These are phyloP conservation scores for Pythium insidiosum DNA, from an alignment of 352 stramenopile species.

Conservation along the genomic window DNA sequence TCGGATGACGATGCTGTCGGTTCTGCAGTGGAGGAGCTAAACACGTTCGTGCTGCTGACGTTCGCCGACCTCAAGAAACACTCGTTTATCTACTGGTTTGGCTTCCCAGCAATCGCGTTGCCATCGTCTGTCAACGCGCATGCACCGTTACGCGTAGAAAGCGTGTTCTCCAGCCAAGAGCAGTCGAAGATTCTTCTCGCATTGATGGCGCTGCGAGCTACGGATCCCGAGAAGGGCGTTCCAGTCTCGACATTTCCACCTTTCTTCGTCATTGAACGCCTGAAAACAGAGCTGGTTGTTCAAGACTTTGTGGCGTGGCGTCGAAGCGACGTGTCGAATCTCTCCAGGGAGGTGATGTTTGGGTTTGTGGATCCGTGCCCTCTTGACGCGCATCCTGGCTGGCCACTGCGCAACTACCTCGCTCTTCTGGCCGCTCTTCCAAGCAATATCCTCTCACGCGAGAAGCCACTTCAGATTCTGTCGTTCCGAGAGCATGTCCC, in stretches of 20 bases:
- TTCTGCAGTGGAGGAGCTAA: constrained; percentile 41
- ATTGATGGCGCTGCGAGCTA: constrained; percentile 32
- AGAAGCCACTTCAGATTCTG: constrained; percentile 32
- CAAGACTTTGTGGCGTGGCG: constrained; percentile 9
- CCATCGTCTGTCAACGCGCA: constrained; percentile 25
- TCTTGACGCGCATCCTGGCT: constrained; percentile 65
- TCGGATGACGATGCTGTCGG: not conserved
- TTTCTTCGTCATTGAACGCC: constrained; percentile 65
- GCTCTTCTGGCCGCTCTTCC: constrained; percentile 41
- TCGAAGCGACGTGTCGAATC: not conserved
- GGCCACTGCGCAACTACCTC: constrained; percentile 87
- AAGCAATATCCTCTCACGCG: constrained; percentile 18
- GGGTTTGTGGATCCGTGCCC: constrained; percentile 86
- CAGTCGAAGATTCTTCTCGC: constrained; percentile 29
- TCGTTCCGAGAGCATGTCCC: constrained; percentile 72
- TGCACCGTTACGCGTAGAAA: constrained; percentile 15
- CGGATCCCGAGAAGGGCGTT: constrained; percentile 2
- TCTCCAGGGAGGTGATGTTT: constrained; percentile 40
- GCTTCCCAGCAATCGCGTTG: constrained; percentile 75
- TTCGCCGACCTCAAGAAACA: constrained; percentile 93
- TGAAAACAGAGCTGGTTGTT: constrained; percentile 10
- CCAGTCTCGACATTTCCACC: constrained; percentile 25
- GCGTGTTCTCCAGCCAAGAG: constrained; percentile 25
- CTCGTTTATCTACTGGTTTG: constrained; percentile 92
- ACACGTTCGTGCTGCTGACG: constrained; percentile 83